These are phyloP conservation scores for Trypanosomatidae sp. DNA, from an alignment of 208 protist genomes.

Conservation along the genomic window DNA sequence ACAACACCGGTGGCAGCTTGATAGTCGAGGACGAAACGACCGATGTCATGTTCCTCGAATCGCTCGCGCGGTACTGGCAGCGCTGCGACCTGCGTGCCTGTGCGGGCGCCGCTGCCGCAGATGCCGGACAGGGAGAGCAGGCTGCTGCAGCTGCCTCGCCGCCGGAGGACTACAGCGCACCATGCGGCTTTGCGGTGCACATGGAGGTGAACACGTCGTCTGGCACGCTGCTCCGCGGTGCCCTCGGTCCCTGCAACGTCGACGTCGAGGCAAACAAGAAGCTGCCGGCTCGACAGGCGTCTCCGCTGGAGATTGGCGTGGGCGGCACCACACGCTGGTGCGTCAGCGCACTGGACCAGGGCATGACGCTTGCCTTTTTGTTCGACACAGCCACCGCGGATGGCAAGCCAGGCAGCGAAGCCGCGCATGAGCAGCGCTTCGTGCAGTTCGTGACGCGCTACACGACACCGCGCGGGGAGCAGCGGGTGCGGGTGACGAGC, in stretches of 20 bases:
- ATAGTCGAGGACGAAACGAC: conserved; percentile 96
- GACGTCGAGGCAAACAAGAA: conserved; percentile 51
- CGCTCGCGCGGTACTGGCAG: conserved; percentile 76
- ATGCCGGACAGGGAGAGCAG: too few species aligned
- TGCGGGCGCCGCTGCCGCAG: background rate
- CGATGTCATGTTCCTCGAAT: conserved; percentile 80
- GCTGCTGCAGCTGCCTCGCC: too few species aligned
- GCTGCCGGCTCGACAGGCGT: conserved; percentile 25
- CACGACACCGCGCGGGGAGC: conserved; percentile 71
- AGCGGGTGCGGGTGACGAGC: conserved; percentile 90
- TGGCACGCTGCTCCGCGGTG: conserved; percentile 69
- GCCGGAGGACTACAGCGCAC: conserved; percentile 28
- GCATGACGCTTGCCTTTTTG: conserved; percentile 56
- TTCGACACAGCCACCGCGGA: conserved; percentile 80
- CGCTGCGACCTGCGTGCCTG: conserved; percentile 49
- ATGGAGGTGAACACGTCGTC: conserved; percentile 72
- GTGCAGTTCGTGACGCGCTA: conserved; percentile 96
- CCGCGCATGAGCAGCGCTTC: conserved; percentile 57
- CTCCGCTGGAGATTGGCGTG: conserved; percentile 62
- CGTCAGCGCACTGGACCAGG: conserved; percentile 62
- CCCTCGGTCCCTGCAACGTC: conserved; percentile 67
- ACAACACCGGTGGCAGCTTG: conserved; percentile 93
- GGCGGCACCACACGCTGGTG: conserved; percentile 65
- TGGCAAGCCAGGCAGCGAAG: conserved; percentile 7
- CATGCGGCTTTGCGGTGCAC: conserved; percentile 63